Percentiles rank a stretch among this genome's conserved stretches.
phyloP scores from a whole-genome alignment of 768 basidiomycete genomes.

The Kondoa subrosea region DNA sequence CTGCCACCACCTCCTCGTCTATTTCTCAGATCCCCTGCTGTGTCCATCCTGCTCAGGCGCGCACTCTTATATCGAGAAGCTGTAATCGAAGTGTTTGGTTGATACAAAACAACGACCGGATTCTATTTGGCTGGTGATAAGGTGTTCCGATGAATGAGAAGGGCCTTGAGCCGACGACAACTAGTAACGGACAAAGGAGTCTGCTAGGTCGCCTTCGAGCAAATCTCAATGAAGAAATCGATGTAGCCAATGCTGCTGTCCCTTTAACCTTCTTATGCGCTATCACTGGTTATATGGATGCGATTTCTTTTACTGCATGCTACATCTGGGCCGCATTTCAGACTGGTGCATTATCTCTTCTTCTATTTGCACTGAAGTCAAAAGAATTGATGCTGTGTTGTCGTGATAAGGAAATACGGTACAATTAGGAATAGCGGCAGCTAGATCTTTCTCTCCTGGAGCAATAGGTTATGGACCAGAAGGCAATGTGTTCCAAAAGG shows the following conservation, averaged over 20 bases:
- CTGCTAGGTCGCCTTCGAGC: background rate
- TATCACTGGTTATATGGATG: slow-evolving; percentile 5
- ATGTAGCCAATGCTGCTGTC: background rate
- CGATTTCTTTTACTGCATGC: background rate
- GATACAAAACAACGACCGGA: too few relatives aligned
- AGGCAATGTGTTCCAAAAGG: background rate
- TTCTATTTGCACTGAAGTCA: background rate
- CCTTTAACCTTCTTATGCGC: slow-evolving; percentile 1
- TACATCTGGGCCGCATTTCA: slow-evolving; percentile 3
- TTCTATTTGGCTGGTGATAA: too few relatives aligned
- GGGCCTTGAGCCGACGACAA: too few relatives aligned
- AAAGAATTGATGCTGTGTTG: background rate
- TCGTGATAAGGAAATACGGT: slow-evolving; percentile 1
- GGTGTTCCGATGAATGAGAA: too few relatives aligned
- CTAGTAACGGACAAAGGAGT: background rate
- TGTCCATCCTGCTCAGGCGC: too few relatives aligned
- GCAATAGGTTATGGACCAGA: background rate
- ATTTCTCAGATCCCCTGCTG: background rate
- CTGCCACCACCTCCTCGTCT: background rate
- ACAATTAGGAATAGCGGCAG: background rate
- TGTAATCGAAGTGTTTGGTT: too few relatives aligned
- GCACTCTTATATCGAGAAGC: too few relatives aligned
- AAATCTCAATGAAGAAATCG: background rate
- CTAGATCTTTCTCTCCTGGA: slow-evolving; percentile 5
- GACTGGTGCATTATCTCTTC: background rate